Conservation (phyloP, 495 filamentous ascomycete genomes). For the Penicillium alfredii region DNA sequence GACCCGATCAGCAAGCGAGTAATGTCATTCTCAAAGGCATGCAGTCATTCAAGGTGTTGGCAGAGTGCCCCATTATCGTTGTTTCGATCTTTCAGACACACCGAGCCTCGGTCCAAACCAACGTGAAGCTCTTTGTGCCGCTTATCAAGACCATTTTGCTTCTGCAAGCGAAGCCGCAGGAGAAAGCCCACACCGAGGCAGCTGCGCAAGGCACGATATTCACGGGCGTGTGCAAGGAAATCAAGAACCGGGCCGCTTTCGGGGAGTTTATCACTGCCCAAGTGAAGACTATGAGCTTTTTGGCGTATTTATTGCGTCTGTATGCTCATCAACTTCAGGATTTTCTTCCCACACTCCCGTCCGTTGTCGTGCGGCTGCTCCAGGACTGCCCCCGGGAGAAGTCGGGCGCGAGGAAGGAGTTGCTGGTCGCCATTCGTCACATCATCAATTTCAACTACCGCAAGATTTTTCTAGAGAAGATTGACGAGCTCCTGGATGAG, state of each 20-base stretch:
- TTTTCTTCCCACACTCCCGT: slow-evolving; percentile 80
- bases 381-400: slow-evolving; percentile 94
- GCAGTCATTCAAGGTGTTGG: slow-evolving; percentile 98
- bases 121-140: slow-evolving; percentile 90
- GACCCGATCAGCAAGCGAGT: slow-evolving; percentile 71
- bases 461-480: slow-evolving; percentile 89
- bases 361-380: slow-evolving; percentile 84
- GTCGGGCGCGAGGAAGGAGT: slow-evolving; percentile 86
- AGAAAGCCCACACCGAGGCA: slow-evolving; percentile 83
- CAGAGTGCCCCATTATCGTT: slow-evolving; percentile 97
- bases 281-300: slow-evolving; percentile 98
- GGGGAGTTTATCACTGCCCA: slow-evolving; percentile 97
- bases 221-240: slow-evolving; percentile 87
- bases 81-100: slow-evolving; percentile 97
- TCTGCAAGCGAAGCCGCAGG: slow-evolving; percentile 88
- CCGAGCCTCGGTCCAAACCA: slow-evolving; percentile 65
- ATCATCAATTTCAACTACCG: slow-evolving; percentile 99
- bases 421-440: slow-evolving; percentile 92
- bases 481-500: slow-evolving; percentile 92
- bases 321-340: slow-evolving; percentile 84
- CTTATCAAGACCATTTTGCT: slow-evolving; percentile 85
- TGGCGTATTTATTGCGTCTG: slow-evolving; percentile 86
- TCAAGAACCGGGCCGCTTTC: slow-evolving; percentile 90
- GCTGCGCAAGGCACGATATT: slow-evolving; percentile 70
- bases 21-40: slow-evolving; percentile 81